Base-by-base conservation (phyloP, 2,329 filamentous ascomycete genomes). In the Endothia cerciana region DNA sequence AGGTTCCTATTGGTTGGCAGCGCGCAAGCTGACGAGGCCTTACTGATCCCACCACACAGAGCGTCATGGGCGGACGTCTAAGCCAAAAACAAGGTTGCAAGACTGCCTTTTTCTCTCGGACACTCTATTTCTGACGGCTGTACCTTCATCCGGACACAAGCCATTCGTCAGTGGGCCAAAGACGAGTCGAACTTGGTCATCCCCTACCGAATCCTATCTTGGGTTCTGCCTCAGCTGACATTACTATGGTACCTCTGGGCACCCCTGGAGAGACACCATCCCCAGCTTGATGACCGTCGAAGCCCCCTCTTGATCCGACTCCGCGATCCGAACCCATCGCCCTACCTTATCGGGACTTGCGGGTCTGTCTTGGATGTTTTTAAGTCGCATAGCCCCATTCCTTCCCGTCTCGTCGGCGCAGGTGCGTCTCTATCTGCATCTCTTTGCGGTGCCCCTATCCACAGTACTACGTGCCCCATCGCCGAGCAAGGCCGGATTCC, bases 21-120 rank as follows among this genome's bases (percentile, higher is more conserved):
- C 36, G 58, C 57, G 62, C 65, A 51, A 33, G 55, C 65, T 61
- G 53, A 67, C 58, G 58, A 53, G 41, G 43, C 58, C 58, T 45
- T 33, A 33, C 43, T 5, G 10, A 19, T 10, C 51, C 28, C 51
- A 55, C 30, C 28, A 55, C 51, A n/a, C n/a, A 33, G 19, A 36
- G 30, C 19, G 25, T 33, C 30, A 10, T 55, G 30, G 49, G 30
- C 30, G 7, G 28, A 55, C 30, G 6, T 36, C 13, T 8, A 55
- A 1, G 51, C 51, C 51, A 19, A 55, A 19, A 55, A 19, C 51
- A 55, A 55, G 17, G 30, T 55, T 19, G 30, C 51, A 55, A 33
- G 17, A 33, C 49, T 28, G 15, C 3, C 28, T 17, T 22, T 17
- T 36, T 11, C 7, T 1, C 15, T 22, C 22, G 10, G 22, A 55